Percentiles rank a stretch among this genome's conserved stretches.
Conservation (phyloP, 257 asterid species). For the Petunia secreta region DNA sequence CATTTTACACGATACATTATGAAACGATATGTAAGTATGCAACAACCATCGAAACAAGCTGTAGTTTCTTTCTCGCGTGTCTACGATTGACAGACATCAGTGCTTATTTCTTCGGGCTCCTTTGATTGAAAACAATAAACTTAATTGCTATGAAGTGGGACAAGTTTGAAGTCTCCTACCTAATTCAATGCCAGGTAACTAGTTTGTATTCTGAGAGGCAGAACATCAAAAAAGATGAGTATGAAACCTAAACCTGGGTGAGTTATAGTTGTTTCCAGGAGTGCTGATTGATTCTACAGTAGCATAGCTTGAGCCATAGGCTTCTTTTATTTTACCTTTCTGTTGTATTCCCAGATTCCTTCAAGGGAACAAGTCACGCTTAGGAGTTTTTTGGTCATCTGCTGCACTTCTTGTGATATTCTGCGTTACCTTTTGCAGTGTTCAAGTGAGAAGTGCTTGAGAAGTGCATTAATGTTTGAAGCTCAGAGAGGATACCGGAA, state of each 20-base stretch:
- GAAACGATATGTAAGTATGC: too few species aligned
- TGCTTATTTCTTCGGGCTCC: too few species aligned
- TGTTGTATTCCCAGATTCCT: background rate
- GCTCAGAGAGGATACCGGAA: conserved; percentile 56
- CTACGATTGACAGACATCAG: too few species aligned
- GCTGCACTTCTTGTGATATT: background rate
- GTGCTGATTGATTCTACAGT: background rate
- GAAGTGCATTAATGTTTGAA: conserved; percentile 58
- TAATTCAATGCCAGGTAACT: background rate
- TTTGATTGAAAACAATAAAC: background rate
- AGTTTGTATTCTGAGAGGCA: background rate
- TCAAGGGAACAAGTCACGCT: background rate
- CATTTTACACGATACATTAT: too few species aligned
- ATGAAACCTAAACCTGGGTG: background rate
- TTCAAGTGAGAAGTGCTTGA: conserved; percentile 65
- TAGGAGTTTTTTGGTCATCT: background rate
- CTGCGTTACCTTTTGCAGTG: conserved; percentile 51
- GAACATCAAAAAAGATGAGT: background rate
- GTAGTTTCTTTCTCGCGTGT: too few species aligned
- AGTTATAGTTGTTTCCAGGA: background rate
- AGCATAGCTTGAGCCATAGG: background rate
- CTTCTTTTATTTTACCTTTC: background rate
- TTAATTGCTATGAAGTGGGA: background rate
- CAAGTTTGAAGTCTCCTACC: background rate
- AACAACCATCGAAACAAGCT: too few species aligned